Evolutionary conservation across 2,329 filamentous ascomycete species (phyloP).

Genomic region (Aspergillus sp.): DNA sequence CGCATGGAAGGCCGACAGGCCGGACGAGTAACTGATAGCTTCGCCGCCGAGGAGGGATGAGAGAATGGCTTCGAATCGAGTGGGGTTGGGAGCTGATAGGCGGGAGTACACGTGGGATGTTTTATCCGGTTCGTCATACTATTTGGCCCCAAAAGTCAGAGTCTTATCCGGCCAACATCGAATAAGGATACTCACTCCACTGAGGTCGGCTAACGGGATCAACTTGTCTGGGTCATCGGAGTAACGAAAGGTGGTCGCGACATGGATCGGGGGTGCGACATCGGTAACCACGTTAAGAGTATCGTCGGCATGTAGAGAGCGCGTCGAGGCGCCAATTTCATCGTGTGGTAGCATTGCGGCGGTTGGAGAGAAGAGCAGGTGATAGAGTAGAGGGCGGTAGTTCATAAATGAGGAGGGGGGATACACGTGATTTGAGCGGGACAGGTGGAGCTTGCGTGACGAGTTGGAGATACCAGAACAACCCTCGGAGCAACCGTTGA

Average conservation of each 20-base stretch:
- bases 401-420: neutral
- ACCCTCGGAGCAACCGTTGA: neutral
- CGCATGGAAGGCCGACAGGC: conserved; percentile 85
- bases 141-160: neutral
- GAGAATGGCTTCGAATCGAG: conserved; percentile 81
- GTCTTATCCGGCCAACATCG: neutral
- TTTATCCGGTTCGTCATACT: conserved; percentile 24
- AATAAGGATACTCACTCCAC: conserved; percentile 53
- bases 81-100: conserved; percentile 72
- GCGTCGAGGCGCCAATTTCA: conserved; percentile 57
- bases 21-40: conserved; percentile 78
- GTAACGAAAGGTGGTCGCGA: conserved; percentile 91
- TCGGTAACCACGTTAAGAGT: conserved; percentile 70
- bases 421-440: conserved; percentile 9
- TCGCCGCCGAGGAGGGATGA: conserved; percentile 64
- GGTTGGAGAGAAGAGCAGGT: neutral
- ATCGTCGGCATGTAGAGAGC: conserved; percentile 81
- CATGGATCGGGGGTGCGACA: conserved; percentile 84
- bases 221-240: conserved; percentile 67
- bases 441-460: neutral
- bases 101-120: conserved; percentile 78
- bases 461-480: neutral
- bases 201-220: conserved; percentile 46
- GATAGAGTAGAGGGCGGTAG: neutral
- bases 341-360: conserved; percentile 26